Evolutionary conservation across 192 early-diverging fungal species (phyloP).

Genomic region (Coemansia biformis): DNA sequence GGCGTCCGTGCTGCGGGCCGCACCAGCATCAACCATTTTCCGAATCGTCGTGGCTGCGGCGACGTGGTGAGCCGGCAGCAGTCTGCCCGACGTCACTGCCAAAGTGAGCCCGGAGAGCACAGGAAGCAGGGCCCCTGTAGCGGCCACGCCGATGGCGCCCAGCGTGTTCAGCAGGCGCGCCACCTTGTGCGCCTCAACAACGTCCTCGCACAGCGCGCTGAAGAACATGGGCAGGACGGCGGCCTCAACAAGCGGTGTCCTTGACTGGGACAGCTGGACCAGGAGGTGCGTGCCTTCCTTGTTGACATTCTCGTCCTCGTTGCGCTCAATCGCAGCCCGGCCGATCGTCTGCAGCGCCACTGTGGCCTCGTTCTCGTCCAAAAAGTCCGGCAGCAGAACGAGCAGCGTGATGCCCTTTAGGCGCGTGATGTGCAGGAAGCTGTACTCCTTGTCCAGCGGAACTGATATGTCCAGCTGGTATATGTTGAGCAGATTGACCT

Average conservation of each 20-base stretch:
- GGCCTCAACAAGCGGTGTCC: slow-evolving; percentile 19
- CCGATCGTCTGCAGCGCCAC: slow-evolving; percentile 40
- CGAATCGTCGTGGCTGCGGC: slow-evolving; percentile 29
- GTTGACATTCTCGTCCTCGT: slow-evolving; percentile 49
- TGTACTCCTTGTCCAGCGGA: slow-evolving; percentile 65
- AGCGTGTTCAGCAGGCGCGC: slow-evolving; percentile 37
- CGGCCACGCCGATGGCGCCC: slow-evolving; percentile 41
- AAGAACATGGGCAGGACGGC: slow-evolving; percentile 43
- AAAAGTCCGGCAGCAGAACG: slow-evolving; percentile 53
- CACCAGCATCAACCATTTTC: slow-evolving; percentile 31
- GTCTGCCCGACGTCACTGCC: slow-evolving; percentile 6
- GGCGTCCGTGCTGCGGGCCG: not conserved
- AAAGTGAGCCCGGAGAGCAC: slow-evolving; percentile 18
- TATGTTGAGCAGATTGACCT: slow-evolving; percentile 69
- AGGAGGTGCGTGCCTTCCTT: slow-evolving; percentile 46
- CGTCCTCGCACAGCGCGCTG: slow-evolving; percentile 27
- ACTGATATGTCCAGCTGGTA: slow-evolving; percentile 63
- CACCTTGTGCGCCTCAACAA: slow-evolving; percentile 22
- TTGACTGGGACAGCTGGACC: slow-evolving; percentile 42
- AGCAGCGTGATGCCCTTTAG: slow-evolving; percentile 67
- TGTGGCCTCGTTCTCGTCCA: slow-evolving; percentile 53
- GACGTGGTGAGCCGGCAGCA: slow-evolving; percentile 17
- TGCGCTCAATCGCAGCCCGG: slow-evolving; percentile 38
- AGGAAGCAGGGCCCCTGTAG: slow-evolving; percentile 14
- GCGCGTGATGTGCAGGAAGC: slow-evolving; percentile 62